These are phyloP conservation scores for Bipolaris sorokiniana DNA, from an alignment of 2,329 filamentous ascomycete species.

Conservation along the genomic window DNA sequence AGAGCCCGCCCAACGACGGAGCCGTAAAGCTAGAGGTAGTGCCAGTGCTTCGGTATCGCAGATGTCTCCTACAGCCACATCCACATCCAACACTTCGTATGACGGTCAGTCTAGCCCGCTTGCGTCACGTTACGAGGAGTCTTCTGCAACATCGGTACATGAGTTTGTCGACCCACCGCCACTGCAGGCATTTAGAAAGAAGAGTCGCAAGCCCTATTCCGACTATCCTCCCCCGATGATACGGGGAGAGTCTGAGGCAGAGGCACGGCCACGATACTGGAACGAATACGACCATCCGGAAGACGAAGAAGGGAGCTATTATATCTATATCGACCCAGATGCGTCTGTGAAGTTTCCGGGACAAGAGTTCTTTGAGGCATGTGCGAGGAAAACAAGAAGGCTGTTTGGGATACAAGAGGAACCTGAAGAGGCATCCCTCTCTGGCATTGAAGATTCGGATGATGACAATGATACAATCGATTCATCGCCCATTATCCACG, in stretches of 20 bases:
- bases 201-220: slow-evolving; percentile 44
- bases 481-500: slow-evolving; percentile 32
- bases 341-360: slow-evolving; percentile 67
- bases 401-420: slow-evolving; percentile 33
- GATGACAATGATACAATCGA: slow-evolving; percentile 60
- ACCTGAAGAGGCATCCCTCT: slow-evolving; percentile 33
- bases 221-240: slow-evolving; percentile 31
- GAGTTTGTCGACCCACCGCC: slow-evolving; percentile 49
- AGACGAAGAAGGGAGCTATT: slow-evolving; percentile 64
- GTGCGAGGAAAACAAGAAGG: slow-evolving; percentile 29
- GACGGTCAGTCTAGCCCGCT: slow-evolving; percentile 44
- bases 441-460: slow-evolving; percentile 53
- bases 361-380: slow-evolving; percentile 62
- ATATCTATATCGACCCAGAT: slow-evolving; percentile 78
- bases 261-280: slow-evolving; percentile 66
- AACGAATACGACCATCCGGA: slow-evolving; percentile 87
- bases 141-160: slow-evolving; percentile 44
- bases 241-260: slow-evolving; percentile 26
- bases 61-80: slow-evolving; percentile 41
- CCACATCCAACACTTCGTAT: slow-evolving; percentile 49
- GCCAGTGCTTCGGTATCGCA: slow-evolving; percentile 29
- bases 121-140: slow-evolving; percentile 38
- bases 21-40: slow-evolving; percentile 35
- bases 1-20: slow-evolving; percentile 40
- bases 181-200: slow-evolving; percentile 53